Evolutionary conservation across 2,329 filamentous ascomycete genomes (phyloP).

Genomic region (Botrytis sinoallii): DNA sequence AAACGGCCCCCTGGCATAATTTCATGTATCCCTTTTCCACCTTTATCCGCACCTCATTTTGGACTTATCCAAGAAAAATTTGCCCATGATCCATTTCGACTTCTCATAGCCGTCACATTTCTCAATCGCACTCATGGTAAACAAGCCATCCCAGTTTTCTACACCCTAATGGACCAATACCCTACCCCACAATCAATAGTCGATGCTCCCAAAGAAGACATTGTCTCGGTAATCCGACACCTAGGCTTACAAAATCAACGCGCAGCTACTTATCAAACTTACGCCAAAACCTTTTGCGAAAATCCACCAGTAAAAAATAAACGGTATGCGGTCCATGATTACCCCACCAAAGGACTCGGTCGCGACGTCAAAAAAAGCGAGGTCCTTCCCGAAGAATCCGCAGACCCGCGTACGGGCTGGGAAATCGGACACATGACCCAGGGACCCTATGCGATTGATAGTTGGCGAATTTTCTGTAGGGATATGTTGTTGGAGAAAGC

Average conservation of each 20-base stretch:
- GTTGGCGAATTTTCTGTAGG: conserved; percentile 90
- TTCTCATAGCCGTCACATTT: conserved; percentile 80
- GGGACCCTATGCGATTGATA: conserved; percentile 80
- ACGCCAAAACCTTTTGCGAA: conserved; percentile 65
- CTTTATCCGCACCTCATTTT: conserved; percentile 60
- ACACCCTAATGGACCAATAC: conserved; percentile 63
- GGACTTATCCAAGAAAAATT: conserved; percentile 84
- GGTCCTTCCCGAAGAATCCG: conserved; percentile 44
- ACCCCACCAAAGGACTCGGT: conserved; percentile 50
- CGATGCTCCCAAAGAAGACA: conserved; percentile 51
- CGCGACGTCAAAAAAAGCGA: conserved; percentile 47
- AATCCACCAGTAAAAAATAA: conserved; percentile 56
- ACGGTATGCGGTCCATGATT: conserved; percentile 56
- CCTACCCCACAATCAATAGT: conserved; percentile 64
- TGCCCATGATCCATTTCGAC: conserved; percentile 69
- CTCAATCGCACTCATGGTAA: conserved; percentile 76
- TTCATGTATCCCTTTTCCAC: conserved; percentile 63
- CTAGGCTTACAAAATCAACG: conserved; percentile 70
- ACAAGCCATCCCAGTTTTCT: conserved; percentile 73
- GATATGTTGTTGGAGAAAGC: conserved; percentile 69
- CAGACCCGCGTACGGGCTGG: conserved; percentile 49
- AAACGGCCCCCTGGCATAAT: conserved; percentile 38
- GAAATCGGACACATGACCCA: conserved; percentile 84
- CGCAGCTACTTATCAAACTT: conserved; percentile 62
- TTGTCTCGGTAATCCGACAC: conserved; percentile 62